Percentiles rank a stretch among this genome's conserved stretches.
Conservation (phyloP, 1,284 basidiomycete genomes). For the Pascua sp. region DNA sequence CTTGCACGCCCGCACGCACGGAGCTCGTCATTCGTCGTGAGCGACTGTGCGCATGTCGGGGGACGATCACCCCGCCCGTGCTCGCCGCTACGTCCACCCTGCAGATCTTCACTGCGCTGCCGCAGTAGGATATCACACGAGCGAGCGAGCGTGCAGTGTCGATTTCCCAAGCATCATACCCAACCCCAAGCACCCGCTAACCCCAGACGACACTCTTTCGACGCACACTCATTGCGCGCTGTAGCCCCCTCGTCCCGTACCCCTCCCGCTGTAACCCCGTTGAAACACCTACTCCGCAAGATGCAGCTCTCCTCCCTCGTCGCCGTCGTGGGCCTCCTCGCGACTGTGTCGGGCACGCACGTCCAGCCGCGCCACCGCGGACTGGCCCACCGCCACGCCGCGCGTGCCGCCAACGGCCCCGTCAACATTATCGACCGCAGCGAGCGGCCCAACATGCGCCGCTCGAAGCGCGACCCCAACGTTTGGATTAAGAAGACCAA, state of each 20-base stretch:
- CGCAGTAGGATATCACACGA: too few relatives aligned
- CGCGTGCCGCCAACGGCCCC: neutral
- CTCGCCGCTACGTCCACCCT: too few relatives aligned
- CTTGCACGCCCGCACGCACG: too few relatives aligned
- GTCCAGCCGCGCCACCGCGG: neutral
- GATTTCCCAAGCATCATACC: too few relatives aligned
- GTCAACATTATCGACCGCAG: neutral
- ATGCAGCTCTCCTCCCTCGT: conserved; percentile 31
- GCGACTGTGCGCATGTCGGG: too few relatives aligned
- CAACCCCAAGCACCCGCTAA: too few relatives aligned
- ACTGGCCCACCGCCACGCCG: neutral
- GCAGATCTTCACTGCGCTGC: too few relatives aligned
- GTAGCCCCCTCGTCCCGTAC: neutral
- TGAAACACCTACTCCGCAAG: neutral
- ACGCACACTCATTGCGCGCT: too few relatives aligned
- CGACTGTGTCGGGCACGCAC: conserved; percentile 2
- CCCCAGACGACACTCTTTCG: too few relatives aligned
- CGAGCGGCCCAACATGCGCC: neutral
- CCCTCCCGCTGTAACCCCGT: conserved; percentile 1
- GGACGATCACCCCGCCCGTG: too few relatives aligned
- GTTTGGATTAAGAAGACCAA: neutral
- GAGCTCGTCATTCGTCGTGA: too few relatives aligned
- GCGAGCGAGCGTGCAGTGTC: too few relatives aligned
- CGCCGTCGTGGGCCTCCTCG: conserved; percentile 28
- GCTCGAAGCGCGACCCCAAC: neutral